These are phyloP conservation scores for Evernia prunastri DNA, from an alignment of 495 filamentous ascomycete species.

Conservation along the genomic window DNA sequence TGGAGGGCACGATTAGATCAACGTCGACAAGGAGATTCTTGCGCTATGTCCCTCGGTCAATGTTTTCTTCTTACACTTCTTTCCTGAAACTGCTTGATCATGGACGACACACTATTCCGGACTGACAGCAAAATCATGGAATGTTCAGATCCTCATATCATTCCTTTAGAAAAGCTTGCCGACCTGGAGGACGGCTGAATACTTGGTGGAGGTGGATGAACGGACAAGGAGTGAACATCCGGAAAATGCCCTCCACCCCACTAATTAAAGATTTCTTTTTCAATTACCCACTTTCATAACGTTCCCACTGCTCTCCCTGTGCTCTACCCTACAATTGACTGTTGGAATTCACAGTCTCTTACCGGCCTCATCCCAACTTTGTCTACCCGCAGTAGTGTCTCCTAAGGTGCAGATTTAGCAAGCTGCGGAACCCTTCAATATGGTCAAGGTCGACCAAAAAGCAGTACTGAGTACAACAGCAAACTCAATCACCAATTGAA, in stretches of 20 bases:
- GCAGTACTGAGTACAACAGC: conserved; percentile 74
- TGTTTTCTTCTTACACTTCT: too few relatives aligned
- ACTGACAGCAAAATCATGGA: too few relatives aligned
- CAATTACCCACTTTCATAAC: neutral
- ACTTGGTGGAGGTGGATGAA: neutral
- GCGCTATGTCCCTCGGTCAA: too few relatives aligned
- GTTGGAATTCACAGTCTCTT: neutral
- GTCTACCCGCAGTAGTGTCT: neutral
- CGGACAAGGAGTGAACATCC: neutral
- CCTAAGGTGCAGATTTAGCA: neutral
- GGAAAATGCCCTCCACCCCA: neutral
- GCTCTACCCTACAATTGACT: neutral
- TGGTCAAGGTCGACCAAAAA: conserved; percentile 83
- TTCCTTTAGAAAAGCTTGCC: too few relatives aligned
- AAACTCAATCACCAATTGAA: conserved; percentile 20
- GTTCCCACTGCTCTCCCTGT: neutral
- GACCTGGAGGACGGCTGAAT: neutral
- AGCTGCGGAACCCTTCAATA: conserved; percentile 28
- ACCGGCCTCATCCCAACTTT: neutral
- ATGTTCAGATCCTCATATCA: too few relatives aligned
- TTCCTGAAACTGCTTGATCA: too few relatives aligned
- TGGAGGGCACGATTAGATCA: too few relatives aligned
- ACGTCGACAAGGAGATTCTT: too few relatives aligned
- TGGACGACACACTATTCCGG: too few relatives aligned
- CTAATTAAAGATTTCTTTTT: neutral